Percentiles rank a stretch among this genome's conserved stretches.
Conservation (phyloP, 2,329 filamentous ascomycete species). For the Cryphonectria parasitica region DNA sequence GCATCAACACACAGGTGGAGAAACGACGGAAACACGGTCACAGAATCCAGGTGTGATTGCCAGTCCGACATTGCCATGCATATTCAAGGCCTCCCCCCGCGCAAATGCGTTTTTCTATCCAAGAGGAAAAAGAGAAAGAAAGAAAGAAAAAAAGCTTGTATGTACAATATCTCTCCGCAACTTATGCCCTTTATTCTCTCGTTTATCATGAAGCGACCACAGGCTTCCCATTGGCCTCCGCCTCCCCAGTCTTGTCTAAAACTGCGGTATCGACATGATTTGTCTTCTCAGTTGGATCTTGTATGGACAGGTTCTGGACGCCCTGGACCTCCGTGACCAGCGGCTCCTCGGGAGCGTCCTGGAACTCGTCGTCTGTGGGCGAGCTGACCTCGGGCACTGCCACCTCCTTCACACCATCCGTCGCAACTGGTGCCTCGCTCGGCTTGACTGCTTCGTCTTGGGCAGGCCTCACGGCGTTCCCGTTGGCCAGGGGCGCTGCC, state of each 20-base stretch:
- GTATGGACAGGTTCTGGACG: constrained; percentile 33
- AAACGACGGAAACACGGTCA: background rate
- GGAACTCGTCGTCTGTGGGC: constrained; percentile 12
- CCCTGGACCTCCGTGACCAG: constrained; percentile 26
- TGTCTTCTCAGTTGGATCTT: constrained; percentile 22
- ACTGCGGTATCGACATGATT: constrained; percentile 29
- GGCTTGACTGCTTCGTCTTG: constrained; percentile 25
- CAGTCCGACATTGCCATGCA: background rate
- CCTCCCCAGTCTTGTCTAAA: constrained; percentile 32
- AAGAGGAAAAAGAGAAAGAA: background rate
- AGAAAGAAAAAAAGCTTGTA: too few species aligned
- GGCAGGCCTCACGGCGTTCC: constrained; percentile 15
- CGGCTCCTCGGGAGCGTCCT: constrained; percentile 17
- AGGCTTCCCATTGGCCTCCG: constrained; percentile 20
- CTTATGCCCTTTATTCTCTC: background rate
- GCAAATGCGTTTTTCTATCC: constrained; percentile 11
- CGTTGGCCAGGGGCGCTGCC: constrained; percentile 23
- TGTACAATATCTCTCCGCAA: background rate
- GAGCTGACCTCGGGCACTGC: constrained; percentile 8
- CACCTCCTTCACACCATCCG: constrained; percentile 23
- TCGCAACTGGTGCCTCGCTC: constrained; percentile 20
- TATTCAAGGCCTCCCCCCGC: background rate
- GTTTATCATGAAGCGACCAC: constrained; percentile 17
- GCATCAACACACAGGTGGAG: background rate
- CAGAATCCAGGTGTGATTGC: background rate